Conservation (phyloP, 1,284 basidiomycete species). For the Ustilago loliicola region DNA sequence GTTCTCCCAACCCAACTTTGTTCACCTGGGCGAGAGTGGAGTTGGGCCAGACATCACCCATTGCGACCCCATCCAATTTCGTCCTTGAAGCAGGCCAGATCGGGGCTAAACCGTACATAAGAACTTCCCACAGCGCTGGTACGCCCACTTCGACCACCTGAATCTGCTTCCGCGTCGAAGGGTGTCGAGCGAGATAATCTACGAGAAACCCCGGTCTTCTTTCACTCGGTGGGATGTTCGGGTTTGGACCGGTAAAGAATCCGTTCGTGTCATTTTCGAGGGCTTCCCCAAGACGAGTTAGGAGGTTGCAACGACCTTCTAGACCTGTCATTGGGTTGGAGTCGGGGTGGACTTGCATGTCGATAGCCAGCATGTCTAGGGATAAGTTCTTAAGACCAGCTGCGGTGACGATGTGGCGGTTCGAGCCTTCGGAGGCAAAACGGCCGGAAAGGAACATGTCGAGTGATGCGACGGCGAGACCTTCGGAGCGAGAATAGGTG, state of each 20-base stretch:
- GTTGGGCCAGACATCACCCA: constrained; percentile 89
- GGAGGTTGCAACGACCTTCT: constrained; percentile 83
- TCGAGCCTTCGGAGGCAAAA: not conserved
- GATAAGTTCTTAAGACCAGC: constrained; percentile 80
- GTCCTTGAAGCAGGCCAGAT: constrained; percentile 87
- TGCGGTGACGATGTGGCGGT: constrained; percentile 73
- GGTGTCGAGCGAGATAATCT: constrained; percentile 77
- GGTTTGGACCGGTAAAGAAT: constrained; percentile 48
- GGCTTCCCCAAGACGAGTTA: constrained; percentile 52
- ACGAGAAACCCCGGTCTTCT: constrained; percentile 41
- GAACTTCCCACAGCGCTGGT: constrained; percentile 79
- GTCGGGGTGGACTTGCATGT: constrained; percentile 81
- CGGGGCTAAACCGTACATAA: constrained; percentile 84
- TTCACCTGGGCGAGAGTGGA: constrained; percentile 21
- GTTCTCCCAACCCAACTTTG: not conserved
- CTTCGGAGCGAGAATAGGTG: constrained; percentile 83
- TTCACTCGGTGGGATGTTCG: not conserved
- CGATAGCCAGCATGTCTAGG: constrained; percentile 76
- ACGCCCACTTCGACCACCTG: constrained; percentile 30
- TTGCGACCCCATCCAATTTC: constrained; percentile 76
- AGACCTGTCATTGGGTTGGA: constrained; percentile 90
- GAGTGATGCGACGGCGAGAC: constrained; percentile 89
- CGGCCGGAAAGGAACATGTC: constrained; percentile 80
- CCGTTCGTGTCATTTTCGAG: constrained; percentile 43
- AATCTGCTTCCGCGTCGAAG: constrained; percentile 68